Evolutionary conservation across 2,329 filamentous ascomycete species (phyloP), one percentile per base, ranked within the genome.

Genomic region (Celoporthe dispersa): DNA sequence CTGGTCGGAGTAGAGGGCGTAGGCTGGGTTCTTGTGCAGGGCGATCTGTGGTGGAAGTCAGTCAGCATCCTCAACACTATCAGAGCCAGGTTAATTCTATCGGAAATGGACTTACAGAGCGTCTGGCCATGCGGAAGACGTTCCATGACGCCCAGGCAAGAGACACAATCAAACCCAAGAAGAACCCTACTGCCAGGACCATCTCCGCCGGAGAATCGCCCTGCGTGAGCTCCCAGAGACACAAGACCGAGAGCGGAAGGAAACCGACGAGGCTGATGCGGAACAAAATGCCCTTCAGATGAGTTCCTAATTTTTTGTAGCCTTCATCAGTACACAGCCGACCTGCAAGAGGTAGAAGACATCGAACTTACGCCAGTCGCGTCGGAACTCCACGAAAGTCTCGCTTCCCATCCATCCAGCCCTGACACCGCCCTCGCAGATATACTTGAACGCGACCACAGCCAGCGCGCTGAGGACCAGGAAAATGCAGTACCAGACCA

Each of bases 21-120:
- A 96, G 53, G 93, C 93, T 25, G 93, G 92, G 81, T 96, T 97
- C 82, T 94, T 94, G 87, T 97, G 93, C 89, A 96, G 93, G 64
- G 86, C 82, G 73, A 94, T 72, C 66, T 68, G 28, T 39, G 22
- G 28, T 39, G 22, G 25, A 25, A 25, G 41, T 67, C 65, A 62
- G 41, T 62, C 25, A 63, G 60, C 35, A 63, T 39, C 60, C n/a
- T 14, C 37, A 28, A 11, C 11, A 22, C 19, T 61, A 39, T 25
- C 33, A 37, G 16, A 14, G 22, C 8, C 59, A 31, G 1, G 41
- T 16, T 44, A 6, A 7, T 39, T 44, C 16, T 22, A 37, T 28
- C 14, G 7, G 60, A 2, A 25, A 28, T 28, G 60, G 25, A 68
- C 66, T 62, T 63, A 68, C 91, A 31, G 93, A 96, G 74, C 92